Percentiles rank a stretch among this genome's conserved stretches.
phyloP scores from a whole-genome alignment of 305 asterid genomes.

The Fraxinus latifolia region DNA sequence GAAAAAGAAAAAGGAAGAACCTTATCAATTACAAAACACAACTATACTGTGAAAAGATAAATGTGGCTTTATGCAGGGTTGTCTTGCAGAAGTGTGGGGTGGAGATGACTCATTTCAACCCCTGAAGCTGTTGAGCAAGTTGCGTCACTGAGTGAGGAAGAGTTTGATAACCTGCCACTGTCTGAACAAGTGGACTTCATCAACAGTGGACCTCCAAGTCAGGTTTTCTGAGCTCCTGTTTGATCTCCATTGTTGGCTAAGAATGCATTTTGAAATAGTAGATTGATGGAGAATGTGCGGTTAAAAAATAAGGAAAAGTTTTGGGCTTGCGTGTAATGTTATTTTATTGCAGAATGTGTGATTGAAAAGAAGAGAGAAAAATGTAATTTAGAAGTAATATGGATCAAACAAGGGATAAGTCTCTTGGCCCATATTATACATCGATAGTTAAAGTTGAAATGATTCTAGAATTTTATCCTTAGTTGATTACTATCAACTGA shows the following conservation, averaged over 20 bases:
- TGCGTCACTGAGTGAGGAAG: neutral
- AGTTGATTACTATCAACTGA: conserved; percentile 63
- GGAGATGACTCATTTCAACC: neutral
- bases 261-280: neutral
- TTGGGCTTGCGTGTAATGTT: neutral
- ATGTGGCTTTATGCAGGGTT: neutral
- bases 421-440: neutral
- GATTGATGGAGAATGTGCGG: neutral
- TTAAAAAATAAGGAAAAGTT: too few relatives aligned
- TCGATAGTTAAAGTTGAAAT: conserved; percentile 56
- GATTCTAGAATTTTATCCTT: conserved; percentile 64
- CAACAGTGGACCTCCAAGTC: neutral
- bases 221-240: neutral
- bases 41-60: neutral
- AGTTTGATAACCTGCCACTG: neutral
- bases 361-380: neutral
- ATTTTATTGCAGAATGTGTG: neutral
- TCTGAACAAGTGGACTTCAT: neutral
- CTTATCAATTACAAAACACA: neutral
- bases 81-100: neutral
- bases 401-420: neutral
- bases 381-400: neutral
- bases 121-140: neutral
- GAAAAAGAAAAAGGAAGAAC: neutral
- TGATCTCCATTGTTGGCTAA: neutral